Evolutionary conservation across 148 eudicot genomes (phyloP), one percentile per base, ranked within the genome.

Genomic region (Mesembryanthemum crystallinum): DNA sequence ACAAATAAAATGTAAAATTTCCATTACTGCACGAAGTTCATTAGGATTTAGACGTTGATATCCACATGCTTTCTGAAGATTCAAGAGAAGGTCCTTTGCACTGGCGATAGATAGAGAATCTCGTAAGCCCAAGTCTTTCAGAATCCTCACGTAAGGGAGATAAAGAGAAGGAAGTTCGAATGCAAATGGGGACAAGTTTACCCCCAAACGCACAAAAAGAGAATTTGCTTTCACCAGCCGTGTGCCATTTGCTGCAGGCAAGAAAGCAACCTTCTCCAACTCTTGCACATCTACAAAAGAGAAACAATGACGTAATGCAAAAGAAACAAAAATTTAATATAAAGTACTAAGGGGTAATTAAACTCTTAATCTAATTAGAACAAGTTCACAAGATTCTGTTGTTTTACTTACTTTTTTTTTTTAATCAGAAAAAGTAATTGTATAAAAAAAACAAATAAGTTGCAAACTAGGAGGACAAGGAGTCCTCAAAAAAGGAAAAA

Each of bases 171-270:
- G 94, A 71, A 96, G 94, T 84, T 96, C 99, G 85, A 96, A 96
- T 76, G 88, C 96, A 81, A 96, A 96, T 17, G 99, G 99, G 60
- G 98, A 96, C 72, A 96, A 91, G 82, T 92, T 96, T 62, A 92
- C 93, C 20, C 91, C 83, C 74, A 96, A 82, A 43, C 87, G 98
- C 39, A 86, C 93, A 84, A 88, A 96, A 67, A 96, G 96, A 72
- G 88, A 91, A 79, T 85, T 86, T 61, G 95, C 91, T 78, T 86
- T 88, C 79, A 96, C 97, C 82, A 96, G 84, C 76, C 99, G 92
- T 29, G 99, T 96, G 69, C 99, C 98, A 89, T 96, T 96, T 80
- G 99, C 99, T 80, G 96, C 98, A 68, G 99, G 94, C 79, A 96
- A 82, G 86, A 96, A 96, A 57, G 99, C 93, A 21, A 96, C 94